Conservation (phyloP, 495 filamentous ascomycete species). For the Recurvomyces mirabilis region DNA sequence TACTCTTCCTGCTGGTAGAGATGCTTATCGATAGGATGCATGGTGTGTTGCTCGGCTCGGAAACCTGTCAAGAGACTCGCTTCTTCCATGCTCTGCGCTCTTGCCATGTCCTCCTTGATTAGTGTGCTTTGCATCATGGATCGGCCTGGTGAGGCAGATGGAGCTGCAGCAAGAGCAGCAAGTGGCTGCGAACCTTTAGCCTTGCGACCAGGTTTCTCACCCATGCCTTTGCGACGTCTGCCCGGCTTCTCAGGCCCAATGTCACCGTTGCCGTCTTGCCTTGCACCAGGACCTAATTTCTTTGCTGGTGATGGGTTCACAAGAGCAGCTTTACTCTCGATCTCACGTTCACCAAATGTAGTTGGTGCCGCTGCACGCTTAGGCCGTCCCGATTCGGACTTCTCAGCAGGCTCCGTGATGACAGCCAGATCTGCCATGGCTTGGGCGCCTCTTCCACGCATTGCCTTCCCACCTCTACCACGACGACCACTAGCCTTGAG, state of each 20-base stretch:
- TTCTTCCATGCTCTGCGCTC: slow-evolving; percentile 15
- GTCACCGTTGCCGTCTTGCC: slow-evolving; percentile 16
- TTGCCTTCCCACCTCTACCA: slow-evolving; percentile 25
- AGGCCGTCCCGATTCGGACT: slow-evolving; percentile 54
- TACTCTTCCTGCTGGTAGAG: slow-evolving; percentile 14
- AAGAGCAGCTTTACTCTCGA: slow-evolving; percentile 23
- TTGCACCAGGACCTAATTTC: slow-evolving; percentile 12
- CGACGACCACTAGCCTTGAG: slow-evolving; percentile 53
- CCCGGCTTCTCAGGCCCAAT: slow-evolving; percentile 23
- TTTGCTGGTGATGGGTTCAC: slow-evolving; percentile 34
- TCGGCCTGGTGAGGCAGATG: slow-evolving; percentile 22
- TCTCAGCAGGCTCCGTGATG: slow-evolving; percentile 29
- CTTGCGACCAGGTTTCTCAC: slow-evolving; percentile 25
- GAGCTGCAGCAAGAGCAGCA: slow-evolving; percentile 26
- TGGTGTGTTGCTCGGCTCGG: slow-evolving; percentile 16
- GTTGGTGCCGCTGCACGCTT: slow-evolving; percentile 55
- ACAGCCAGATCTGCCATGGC: slow-evolving; percentile 20
- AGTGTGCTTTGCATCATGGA: slow-evolving; percentile 3
- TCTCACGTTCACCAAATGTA: slow-evolving; percentile 49
- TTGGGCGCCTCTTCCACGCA: slow-evolving; percentile 41
- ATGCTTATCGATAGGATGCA: slow-evolving; percentile 29
- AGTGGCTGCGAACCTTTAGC: slow-evolving; percentile 21
- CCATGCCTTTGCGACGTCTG: slow-evolving; percentile 17
- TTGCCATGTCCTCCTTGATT: slow-evolving; percentile 5
- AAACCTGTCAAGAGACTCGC: slow-evolving; percentile 20